Evolutionary conservation across 768 basidiomycete genomes (phyloP).

Genomic region (Hydnomerulius pinastri): DNA sequence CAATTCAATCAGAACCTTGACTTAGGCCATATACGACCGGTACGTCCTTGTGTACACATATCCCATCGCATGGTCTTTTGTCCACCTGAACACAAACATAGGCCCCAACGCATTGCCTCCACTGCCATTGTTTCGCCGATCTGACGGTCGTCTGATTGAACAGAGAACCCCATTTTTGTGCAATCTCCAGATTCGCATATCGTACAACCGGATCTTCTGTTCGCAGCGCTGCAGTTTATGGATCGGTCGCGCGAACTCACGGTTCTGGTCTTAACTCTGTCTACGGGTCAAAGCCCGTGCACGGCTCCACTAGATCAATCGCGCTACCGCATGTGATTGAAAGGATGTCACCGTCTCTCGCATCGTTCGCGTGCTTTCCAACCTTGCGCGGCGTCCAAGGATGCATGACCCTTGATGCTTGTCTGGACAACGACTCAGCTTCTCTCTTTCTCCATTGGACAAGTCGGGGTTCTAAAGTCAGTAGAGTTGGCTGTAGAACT

Average conservation of each 20-base stretch:
- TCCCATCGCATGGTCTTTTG: neutral
- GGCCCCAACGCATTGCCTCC: neutral
- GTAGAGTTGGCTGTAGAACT: neutral
- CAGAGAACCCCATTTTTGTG: neutral
- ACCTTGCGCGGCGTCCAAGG: neutral
- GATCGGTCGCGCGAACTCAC: neutral
- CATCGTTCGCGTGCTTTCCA: neutral
- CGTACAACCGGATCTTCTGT: neutral
- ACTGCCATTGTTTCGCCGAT: neutral
- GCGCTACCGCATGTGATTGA: neutral
- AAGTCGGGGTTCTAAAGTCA: neutral
- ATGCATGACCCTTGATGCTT: neutral
- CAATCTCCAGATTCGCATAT: neutral
- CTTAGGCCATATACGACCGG: neutral
- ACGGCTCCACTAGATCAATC: neutral
- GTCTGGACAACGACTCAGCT: neutral
- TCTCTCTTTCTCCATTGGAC: neutral
- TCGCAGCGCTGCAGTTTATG: neutral
- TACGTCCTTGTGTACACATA: neutral
- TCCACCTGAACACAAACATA: neutral
- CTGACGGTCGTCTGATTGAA: neutral
- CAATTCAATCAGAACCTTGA: conserved; percentile 4
- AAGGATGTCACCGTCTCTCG: neutral
- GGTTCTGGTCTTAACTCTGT: neutral
- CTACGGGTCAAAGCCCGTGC: neutral